phyloP scores from a whole-genome alignment of 805 yeast species.

The Metschnikowia kunwiensis region DNA sequence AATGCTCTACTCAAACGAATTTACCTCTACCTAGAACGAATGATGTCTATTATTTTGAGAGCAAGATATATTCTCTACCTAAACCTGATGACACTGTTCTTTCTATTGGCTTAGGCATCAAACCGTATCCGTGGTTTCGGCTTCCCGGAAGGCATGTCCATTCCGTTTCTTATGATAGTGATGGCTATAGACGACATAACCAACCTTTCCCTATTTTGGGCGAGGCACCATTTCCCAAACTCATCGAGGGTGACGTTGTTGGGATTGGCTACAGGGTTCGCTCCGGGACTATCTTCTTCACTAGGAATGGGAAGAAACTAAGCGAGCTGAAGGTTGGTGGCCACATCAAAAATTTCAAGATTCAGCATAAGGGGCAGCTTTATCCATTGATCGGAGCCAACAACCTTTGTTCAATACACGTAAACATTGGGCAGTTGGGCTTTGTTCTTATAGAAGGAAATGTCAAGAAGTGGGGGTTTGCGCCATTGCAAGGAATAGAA shows the following conservation, averaged over 20 bases:
- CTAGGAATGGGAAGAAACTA: constrained; percentile 88
- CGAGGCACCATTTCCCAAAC: constrained; percentile 54
- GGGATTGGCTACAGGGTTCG: constrained; percentile 87
- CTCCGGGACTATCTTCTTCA: constrained; percentile 85
- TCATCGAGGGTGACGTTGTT: constrained; percentile 82
- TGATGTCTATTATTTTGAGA: constrained; percentile 86
- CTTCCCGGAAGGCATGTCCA: constrained; percentile 88
- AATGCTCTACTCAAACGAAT: constrained; percentile 72
- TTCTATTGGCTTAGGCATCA: constrained; percentile 76
- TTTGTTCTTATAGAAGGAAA: constrained; percentile 89
- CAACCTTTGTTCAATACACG: constrained; percentile 78
- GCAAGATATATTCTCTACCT: constrained; percentile 72
- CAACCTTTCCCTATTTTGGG: constrained; percentile 58
- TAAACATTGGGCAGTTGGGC: constrained; percentile 85
- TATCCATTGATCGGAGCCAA: constrained; percentile 91
- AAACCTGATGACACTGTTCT: constrained; percentile 53
- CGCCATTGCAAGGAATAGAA: constrained; percentile 82
- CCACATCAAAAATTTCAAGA: constrained; percentile 67
- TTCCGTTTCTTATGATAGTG: constrained; percentile 84
- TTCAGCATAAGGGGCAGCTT: constrained; percentile 44
- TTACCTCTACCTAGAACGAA: constrained; percentile 80
- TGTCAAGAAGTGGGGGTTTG: constrained; percentile 93
- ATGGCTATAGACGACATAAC: constrained; percentile 74
- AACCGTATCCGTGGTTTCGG: constrained; percentile 91
- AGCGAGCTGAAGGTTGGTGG: constrained; percentile 80